phyloP scores from a whole-genome alignment of 768 basidiomycete genomes.

The Fomitopsis serialis region DNA sequence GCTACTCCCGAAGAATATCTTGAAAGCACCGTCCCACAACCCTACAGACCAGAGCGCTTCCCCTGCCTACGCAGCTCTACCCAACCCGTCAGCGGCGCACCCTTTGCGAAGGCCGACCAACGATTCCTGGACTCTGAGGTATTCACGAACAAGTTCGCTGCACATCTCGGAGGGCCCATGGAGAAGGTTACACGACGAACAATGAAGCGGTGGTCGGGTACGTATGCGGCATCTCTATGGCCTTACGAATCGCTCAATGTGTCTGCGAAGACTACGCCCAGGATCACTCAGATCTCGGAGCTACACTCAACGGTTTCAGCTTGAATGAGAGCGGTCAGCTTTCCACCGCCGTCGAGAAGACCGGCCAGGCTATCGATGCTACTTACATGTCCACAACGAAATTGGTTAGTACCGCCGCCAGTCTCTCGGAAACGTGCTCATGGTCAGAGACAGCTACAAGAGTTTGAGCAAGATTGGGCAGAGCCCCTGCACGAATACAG shows the following conservation, averaged over 20 bases:
- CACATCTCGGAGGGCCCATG: conserved; percentile 87
- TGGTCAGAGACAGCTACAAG: conserved; percentile 60
- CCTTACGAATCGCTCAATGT: conserved; percentile 2
- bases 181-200: conserved; percentile 92
- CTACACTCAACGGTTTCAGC: conserved; percentile 88
- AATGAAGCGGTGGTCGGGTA: conserved; percentile 93
- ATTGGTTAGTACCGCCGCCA: conserved; percentile 48
- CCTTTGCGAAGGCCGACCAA: conserved; percentile 93
- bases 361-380: conserved; percentile 92
- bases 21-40: conserved; percentile 93
- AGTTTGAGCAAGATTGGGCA: conserved; percentile 91
- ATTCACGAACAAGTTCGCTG: conserved; percentile 94
- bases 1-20: conserved; percentile 87
- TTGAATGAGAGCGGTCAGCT: conserved; percentile 74
- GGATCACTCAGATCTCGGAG: conserved; percentile 89
- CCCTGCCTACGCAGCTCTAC: conserved; percentile 76
- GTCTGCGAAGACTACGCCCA: conserved; percentile 60
- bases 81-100: conserved; percentile 84
- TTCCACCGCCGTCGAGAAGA: conserved; percentile 88
- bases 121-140: conserved; percentile 93
- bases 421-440: background rate
- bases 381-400: conserved; percentile 91
- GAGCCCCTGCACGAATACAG: conserved; percentile 95
- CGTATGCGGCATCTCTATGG: conserved; percentile 17
- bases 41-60: conserved; percentile 77